These are phyloP conservation scores for Pouteria glomerata DNA, from an alignment of 148 eudicot genomes.

Conservation along the genomic window DNA sequence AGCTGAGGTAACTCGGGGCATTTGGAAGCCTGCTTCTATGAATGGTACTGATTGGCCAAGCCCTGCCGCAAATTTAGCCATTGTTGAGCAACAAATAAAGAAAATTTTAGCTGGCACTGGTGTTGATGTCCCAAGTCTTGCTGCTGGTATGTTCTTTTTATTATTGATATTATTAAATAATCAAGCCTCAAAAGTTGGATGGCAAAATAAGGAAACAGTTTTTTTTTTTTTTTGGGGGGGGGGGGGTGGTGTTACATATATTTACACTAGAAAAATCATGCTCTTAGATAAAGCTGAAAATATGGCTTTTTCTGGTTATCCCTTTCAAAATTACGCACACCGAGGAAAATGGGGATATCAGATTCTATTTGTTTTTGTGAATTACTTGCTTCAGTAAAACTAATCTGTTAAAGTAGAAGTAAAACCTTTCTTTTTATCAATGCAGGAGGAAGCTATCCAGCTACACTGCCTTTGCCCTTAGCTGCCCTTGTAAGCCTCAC, in stretches of 20 bases:
- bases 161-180: neutral
- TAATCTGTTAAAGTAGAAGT: neutral
- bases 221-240: neutral
- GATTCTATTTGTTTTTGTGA: neutral
- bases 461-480: conserved; percentile 86
- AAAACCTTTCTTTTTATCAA: conserved; percentile 15
- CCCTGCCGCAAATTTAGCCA: conserved; percentile 80
- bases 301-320: neutral
- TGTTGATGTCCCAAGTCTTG: conserved; percentile 81
- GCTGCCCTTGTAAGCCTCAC: conserved; percentile 94
- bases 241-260: neutral
- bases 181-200: neutral
- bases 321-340: too few species aligned
- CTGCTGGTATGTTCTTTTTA: conserved; percentile 40
- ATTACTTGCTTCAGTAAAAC: too few species aligned
- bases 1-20: conserved; percentile 88
- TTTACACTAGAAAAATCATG: neutral
- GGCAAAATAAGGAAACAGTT: neutral
- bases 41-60: conserved; percentile 99
- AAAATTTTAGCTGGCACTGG: conserved; percentile 84
- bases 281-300: neutral
- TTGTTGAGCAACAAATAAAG: conserved; percentile 75
- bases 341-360: neutral
- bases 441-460: conserved; percentile 66
- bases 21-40: conserved; percentile 95